Evolutionary conservation across 345 rosid genomes (phyloP), one percentile per base, ranked within the genome.

Genomic region (Bruguiera gymnorhiza): DNA sequence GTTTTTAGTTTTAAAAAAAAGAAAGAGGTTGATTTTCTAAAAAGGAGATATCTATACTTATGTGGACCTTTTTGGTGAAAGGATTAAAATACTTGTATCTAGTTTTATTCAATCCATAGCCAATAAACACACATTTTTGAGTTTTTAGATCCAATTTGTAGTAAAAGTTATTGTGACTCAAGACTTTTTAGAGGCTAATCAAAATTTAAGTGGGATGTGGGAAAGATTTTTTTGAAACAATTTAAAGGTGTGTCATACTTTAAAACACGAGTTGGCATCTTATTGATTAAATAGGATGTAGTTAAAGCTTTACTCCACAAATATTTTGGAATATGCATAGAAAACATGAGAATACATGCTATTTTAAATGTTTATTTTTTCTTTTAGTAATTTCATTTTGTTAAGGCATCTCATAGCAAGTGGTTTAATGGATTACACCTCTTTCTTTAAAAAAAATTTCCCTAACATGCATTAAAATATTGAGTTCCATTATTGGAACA

Each of bases 401-500:
- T 58, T 62, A 4, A 6, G 8, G 37, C 8, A 5, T 5, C 37
- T 34, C 37, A 2, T 7, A 1, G 8, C 4, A 63, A 10, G 19
- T 19, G 27, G 23, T 23, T 19, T 62, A 48, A 32, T 62, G 50
- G 3, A 62, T 24, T 19, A 31, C 16, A 3, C 20, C 24, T 16
- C 3, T 31, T 62, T 31, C 50, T 6, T 19, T 62, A 0, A 34
- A 30, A 34, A 34, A 34, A 34, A 34, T 34, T 34, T 62, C 66
- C 24, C 6, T 18, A 62, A 34, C 23, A 62, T 20, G 31, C 16
- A 32, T 15, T 31, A 36, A 62, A 62, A 37, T 37, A 62, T 62
- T 65, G 11, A 7, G 23, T 65, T 56, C 69, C 37, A 65, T 65
- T 65, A 65, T 50, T 10, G 7, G 58, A 13, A 26, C 29, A 5